Percentiles rank a stretch among this genome's conserved stretches.
These are phyloP conservation scores for Coniochaeta sp. DNA, from an alignment of 2,329 filamentous ascomycete species.

Conservation along the genomic window DNA sequence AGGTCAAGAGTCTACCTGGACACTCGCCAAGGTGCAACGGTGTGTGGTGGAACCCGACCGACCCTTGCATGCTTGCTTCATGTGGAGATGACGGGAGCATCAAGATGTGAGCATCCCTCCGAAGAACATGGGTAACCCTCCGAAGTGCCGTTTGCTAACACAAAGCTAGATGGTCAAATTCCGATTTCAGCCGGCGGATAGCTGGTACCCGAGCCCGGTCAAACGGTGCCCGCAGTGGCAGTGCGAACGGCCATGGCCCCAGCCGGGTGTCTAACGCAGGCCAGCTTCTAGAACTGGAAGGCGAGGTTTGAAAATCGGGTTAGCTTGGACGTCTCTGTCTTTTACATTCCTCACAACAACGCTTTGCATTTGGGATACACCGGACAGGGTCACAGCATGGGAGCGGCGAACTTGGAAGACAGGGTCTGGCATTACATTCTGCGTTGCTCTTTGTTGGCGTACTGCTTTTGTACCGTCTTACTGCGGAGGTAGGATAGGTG, in stretches of 20 bases:
- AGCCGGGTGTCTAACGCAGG: background rate
- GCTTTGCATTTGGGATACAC: background rate
- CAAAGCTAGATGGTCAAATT: background rate
- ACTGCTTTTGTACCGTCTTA: background rate
- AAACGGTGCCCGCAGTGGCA: background rate
- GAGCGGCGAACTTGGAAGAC: background rate
- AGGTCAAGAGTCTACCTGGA: constrained; percentile 69
- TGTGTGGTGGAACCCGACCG: constrained; percentile 78
- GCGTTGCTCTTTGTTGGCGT: background rate
- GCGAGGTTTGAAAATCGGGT: background rate
- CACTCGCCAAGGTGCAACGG: constrained; percentile 77
- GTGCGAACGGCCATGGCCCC: background rate
- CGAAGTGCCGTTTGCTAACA: constrained; percentile 5
- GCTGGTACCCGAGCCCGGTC: background rate
- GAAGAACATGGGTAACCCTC: background rate
- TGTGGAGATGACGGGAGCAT: constrained; percentile 83
- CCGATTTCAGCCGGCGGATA: background rate
- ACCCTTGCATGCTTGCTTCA: constrained; percentile 81
- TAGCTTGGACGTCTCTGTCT: background rate
- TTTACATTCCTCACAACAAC: background rate
- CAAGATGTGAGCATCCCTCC: constrained; percentile 61
- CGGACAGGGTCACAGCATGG: background rate
- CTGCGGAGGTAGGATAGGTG: background rate
- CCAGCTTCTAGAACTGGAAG: background rate
- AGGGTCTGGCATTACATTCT: background rate